Evolutionary conservation across 306 rosid genomes (phyloP), one percentile per base, ranked within the genome.

Genomic region (Styphnolobium japonicum): DNA sequence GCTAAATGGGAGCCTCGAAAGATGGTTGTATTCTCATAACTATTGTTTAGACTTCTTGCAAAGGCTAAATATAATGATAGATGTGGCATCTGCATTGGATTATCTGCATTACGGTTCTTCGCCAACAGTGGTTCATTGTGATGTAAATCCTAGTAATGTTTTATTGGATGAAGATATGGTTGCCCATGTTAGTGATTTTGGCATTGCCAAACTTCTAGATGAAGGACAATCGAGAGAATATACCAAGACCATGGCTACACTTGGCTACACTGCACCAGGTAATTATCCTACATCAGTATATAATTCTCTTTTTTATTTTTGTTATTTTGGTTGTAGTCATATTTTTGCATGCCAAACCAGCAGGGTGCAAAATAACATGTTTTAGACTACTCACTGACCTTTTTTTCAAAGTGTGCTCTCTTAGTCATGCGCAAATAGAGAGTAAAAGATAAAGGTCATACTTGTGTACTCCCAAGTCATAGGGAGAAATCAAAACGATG

Each of bases 61-160:
- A 80, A 80, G 84, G 48, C 51, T 80, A 45, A 63, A 73, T 19
- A 72, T 80, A 63, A 73, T 80, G 84, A 73, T 80, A 25, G 80
- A 80, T 80, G 79, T 80, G 12, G 75, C 84, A 63, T 80, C 68
- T 12, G 84, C 84, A 52, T 52, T 72, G 75, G 84, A 80, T 12
- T 80, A 80, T 56, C 45, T 80, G 11, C 80, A 80, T 15, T 75
- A 80, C 53, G 80, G 75, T 31, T 43, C 75, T 40, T 64, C 8
- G 2, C 72, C 42, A 48, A 14, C 5, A 14, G 74, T 66, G 55
- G 74, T 77, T 77, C 74, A 76, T 52, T 76, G 73, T 52, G 74
- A 77, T 77, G 43, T 77, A 5, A 76, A 76, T 7, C 80, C 80
- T 7, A 63, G 64, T 34, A 76, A 76, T 63, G 63, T 76, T 16